Percentiles rank a stretch among this genome's conserved stretches.
Conservation (phyloP, 2,329 filamentous ascomycete genomes). For the Paraphaeosphaeria minitans region DNA sequence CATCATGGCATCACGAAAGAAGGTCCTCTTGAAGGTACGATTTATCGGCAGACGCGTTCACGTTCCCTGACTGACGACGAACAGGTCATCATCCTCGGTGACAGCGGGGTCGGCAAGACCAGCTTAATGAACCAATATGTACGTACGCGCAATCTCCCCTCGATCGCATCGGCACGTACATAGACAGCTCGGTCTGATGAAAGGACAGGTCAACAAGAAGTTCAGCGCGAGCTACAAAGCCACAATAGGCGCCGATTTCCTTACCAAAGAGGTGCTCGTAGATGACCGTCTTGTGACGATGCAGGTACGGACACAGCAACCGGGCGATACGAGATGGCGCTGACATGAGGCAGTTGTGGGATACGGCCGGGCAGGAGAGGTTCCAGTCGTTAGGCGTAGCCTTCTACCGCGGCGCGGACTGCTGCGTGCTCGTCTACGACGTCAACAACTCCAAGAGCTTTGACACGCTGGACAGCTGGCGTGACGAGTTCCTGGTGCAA, state of each 20-base stretch:
- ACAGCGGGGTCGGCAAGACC: conserved; percentile 98
- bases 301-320: conserved; percentile 67
- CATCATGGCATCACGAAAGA: conserved; percentile 63
- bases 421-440: conserved; percentile 96
- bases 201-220: conserved; percentile 93
- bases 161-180: neutral
- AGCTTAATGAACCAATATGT: conserved; percentile 99
- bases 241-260: conserved; percentile 97
- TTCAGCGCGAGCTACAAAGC: conserved; percentile 99
- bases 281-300: conserved; percentile 98
- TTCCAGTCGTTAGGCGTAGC: conserved; percentile 97
- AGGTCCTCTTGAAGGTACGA: conserved; percentile 84
- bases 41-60: neutral
- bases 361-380: conserved; percentile 94
- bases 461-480: conserved; percentile 96
- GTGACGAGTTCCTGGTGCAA: conserved; percentile 97
- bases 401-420: conserved; percentile 97
- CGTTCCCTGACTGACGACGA: conserved; percentile 19
- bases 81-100: conserved; percentile 97
- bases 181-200: conserved; percentile 8
- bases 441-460: conserved; percentile 99
- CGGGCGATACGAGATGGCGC: conserved; percentile 5
- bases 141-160: conserved; percentile 47
- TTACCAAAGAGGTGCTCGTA: conserved; percentile 96
- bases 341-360: conserved; percentile 75